Evolutionary conservation across 768 basidiomycete genomes (phyloP), one percentile per base, ranked within the genome.

Genomic region (Boletales sp.): DNA sequence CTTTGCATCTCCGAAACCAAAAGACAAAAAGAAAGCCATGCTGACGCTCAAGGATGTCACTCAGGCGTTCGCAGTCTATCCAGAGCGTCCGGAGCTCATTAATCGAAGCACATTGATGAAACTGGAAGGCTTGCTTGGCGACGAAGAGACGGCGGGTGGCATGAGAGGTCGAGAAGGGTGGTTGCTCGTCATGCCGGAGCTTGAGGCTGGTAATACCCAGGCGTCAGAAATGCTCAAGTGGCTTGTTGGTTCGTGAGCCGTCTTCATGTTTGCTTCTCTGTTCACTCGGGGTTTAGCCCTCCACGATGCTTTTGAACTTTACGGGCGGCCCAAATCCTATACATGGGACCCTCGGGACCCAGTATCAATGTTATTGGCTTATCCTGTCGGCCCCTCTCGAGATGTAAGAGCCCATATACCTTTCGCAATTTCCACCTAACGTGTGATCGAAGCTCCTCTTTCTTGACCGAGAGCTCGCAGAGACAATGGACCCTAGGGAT

Each of bases 21-120:
- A 86, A 62, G 88, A 91, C 59, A 81, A 74, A 67, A 90, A 82
- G 70, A 83, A 78, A 57, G 68, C 90, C 0, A 61, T 92, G 5
- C 68, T 95, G 53, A 86, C 87, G 0, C 69, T 95, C 50, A 74
- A 69, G 30, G 70, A 81, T 37, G 75, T 94, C 45, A 81, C 85
- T 1, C 91, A 97, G 69, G 90, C 87, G 15, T 97, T 94, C 63
- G 90, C 91, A 3, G 91, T 99, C 9, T 99, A 94, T 65, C 95
- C 95, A 2, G 95, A 97, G 64, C 81, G 91, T n/a, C 90, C 91
- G 10, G 90, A 93, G 57, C 72, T 97, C 56, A 94, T 98, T 69
- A 86, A 78, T 54, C 76, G 83, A 59, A 94, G 92, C 55, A 93
- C 91, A 1, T 71, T 99, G 56, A 86, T 97, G 73, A 98, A 98